Conservation (phyloP, 2,329 filamentous ascomycete species). For the Aplosporella prunicola region DNA sequence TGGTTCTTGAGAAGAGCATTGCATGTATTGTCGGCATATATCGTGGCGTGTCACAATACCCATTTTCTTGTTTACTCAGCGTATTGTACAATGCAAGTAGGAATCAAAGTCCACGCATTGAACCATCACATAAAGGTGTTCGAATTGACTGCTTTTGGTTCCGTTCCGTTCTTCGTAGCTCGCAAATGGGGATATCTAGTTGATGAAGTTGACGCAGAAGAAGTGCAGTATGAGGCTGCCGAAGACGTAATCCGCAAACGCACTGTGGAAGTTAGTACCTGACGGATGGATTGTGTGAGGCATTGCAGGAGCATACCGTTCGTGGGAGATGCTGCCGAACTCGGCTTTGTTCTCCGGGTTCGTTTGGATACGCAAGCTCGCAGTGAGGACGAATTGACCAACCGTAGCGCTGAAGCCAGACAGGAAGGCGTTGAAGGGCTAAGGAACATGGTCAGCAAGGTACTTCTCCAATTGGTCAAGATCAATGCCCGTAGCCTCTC, state of each 20-base stretch:
- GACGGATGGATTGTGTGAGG: not conserved
- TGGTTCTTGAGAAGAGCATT: too few species aligned
- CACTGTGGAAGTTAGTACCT: slow-evolving; percentile 44
- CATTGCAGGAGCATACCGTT: slow-evolving; percentile 50
- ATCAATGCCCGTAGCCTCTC: too few species aligned
- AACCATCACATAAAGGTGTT: too few species aligned
- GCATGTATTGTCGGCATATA: too few species aligned
- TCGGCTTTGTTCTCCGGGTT: slow-evolving; percentile 71
- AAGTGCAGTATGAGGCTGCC: slow-evolving; percentile 94
- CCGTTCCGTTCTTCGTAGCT: too few species aligned
- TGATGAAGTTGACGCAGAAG: slow-evolving; percentile 99
- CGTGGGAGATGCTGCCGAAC: slow-evolving; percentile 66
- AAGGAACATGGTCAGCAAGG: too few species aligned
- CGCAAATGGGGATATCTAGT: slow-evolving; percentile 48
- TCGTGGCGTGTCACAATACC: too few species aligned
- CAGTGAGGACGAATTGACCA: slow-evolving; percentile 93
- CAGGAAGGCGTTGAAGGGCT: slow-evolving; percentile 99
- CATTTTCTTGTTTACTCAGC: too few species aligned
- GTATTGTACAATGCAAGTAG: too few species aligned
- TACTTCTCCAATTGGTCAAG: not conserved
- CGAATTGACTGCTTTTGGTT: too few species aligned
- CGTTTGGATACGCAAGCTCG: slow-evolving; percentile 84
- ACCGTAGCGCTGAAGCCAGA: slow-evolving; percentile 91
- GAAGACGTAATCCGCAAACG: slow-evolving; percentile 92
- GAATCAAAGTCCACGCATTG: too few species aligned